A percentile compares a stretch with the other conserved stretches of the same genome.
Conservation (phyloP, 1,139 yeast species). For the Nakaseomyces sp. region DNA sequence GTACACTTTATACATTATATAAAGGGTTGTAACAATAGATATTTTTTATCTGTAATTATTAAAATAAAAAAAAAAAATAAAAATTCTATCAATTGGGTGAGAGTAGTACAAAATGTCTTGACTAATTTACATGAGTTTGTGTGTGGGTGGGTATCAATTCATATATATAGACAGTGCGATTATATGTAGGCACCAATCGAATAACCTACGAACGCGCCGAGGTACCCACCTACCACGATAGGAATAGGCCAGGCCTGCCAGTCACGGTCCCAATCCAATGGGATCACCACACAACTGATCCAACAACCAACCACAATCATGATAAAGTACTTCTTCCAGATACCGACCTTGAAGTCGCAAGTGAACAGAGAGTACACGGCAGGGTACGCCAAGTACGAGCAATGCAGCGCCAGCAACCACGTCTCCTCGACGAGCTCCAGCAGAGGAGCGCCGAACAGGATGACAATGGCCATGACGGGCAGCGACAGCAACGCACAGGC, state of each 20-base stretch:
- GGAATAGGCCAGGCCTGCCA: conserved; percentile 99
- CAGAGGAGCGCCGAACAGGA: conserved; percentile 85
- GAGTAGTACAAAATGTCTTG: no score
- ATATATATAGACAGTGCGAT: no score
- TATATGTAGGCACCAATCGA: conserved; percentile 27
- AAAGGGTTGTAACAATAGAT: conserved; percentile 1
- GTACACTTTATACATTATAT: neutral
- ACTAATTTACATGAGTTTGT: no score
- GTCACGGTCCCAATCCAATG: conserved; percentile 94
- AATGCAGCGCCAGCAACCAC: conserved; percentile 53
- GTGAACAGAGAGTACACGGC: conserved; percentile 57
- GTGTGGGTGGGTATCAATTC: no score
- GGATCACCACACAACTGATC: conserved; percentile 90
- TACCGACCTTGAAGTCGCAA: conserved; percentile 46
- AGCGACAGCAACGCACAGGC: conserved; percentile 39
- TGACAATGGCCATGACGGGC: conserved; percentile 44
- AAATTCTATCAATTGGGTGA: neutral
- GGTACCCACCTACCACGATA: conserved; percentile 66
- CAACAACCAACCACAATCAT: conserved; percentile 68
- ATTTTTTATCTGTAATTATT: no score
- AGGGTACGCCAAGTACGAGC: conserved; percentile 46
- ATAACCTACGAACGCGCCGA: conserved; percentile 59
- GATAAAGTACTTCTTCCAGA: conserved; percentile 38
- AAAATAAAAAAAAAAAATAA: no score
- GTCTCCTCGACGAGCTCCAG: conserved; percentile 51